phyloP scores from a whole-genome alignment of 208 protist genomes.

The Crithidia fasciculata region DNA sequence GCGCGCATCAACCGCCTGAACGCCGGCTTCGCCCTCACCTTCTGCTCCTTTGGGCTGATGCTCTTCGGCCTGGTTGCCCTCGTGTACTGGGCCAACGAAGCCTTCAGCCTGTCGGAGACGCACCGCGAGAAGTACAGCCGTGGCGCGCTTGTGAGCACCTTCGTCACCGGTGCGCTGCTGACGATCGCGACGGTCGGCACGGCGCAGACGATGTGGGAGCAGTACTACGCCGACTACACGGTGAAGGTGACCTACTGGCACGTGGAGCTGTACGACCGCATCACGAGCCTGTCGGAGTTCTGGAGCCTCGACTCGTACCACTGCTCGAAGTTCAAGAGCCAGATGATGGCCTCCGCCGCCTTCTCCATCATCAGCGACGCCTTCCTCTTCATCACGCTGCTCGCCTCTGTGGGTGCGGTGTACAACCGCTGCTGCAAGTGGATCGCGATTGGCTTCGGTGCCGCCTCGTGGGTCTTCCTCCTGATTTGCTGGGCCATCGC shows the following conservation, averaged over 20 bases:
- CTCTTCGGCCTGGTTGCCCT: constrained; percentile 36
- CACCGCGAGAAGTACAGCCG: constrained; percentile 15
- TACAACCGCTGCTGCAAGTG: constrained; percentile 47
- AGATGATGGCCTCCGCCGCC: constrained; percentile 37
- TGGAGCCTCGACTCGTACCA: constrained; percentile 40
- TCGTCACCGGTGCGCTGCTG: constrained; percentile 29
- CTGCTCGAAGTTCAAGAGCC: constrained; percentile 35
- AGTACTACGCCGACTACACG: constrained; percentile 36
- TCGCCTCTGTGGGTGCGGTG: constrained; percentile 43
- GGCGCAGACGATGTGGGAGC: constrained; percentile 51
- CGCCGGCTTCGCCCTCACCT: constrained; percentile 47
- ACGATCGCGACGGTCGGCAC: constrained; percentile 46
- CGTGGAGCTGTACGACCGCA: constrained; percentile 43
- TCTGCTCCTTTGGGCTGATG: constrained; percentile 47
- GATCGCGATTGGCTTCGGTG: constrained; percentile 33
- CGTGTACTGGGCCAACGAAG: constrained; percentile 36
- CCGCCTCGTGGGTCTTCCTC: constrained; percentile 35
- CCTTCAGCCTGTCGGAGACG: constrained; percentile 34
- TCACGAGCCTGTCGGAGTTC: constrained; percentile 35
- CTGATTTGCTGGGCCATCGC: constrained; percentile 51
- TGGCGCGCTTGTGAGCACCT: constrained; percentile 20
- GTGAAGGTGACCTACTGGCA: constrained; percentile 58
- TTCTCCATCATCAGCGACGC: constrained; percentile 53
- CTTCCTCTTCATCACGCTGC: constrained; percentile 42
- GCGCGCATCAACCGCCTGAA: constrained; percentile 46